Evolutionary conservation across 495 filamentous ascomycete species (phyloP).

Genomic region (Aspergillus panamensis): DNA sequence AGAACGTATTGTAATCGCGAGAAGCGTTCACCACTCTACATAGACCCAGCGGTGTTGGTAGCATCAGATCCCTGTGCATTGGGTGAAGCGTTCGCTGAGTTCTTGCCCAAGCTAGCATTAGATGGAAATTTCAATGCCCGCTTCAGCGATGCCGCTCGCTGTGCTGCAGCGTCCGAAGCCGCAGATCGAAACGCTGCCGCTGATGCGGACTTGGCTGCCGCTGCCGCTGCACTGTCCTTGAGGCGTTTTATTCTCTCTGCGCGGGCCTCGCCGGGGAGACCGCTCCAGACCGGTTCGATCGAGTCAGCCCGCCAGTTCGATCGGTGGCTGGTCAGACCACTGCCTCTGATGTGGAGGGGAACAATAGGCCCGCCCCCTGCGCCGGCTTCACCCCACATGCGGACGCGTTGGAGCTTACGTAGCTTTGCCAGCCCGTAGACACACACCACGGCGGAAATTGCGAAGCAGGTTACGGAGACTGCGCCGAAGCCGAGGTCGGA

Average conservation of each 20-base stretch:
- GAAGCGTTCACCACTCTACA: not conserved
- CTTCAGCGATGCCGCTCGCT: slow-evolving; percentile 2
- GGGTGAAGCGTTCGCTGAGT: not conserved
- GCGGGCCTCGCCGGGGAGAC: slow-evolving; percentile 45
- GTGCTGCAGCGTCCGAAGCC: not conserved
- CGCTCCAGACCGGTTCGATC: slow-evolving; percentile 44
- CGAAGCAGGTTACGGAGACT: slow-evolving; percentile 65
- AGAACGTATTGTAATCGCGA: not conserved
- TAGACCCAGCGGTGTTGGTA: not conserved
- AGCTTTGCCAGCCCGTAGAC: slow-evolving; percentile 77
- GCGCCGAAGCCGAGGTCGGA: slow-evolving; percentile 81
- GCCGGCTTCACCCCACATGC: slow-evolving; percentile 67
- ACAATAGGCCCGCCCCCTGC: slow-evolving; percentile 34
- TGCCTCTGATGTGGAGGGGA: slow-evolving; percentile 27
- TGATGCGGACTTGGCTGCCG: slow-evolving; percentile 18
- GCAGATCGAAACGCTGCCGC: slow-evolving; percentile 10
- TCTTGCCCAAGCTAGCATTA: not conserved
- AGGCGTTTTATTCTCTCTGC: slow-evolving; percentile 42
- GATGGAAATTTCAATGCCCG: slow-evolving; percentile 9
- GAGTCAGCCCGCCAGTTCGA: slow-evolving; percentile 48
- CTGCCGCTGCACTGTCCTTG: slow-evolving; percentile 33
- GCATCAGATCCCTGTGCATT: not conserved
- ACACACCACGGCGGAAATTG: slow-evolving; percentile 72
- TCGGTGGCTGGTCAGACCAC: slow-evolving; percentile 24
- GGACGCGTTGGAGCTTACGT: slow-evolving; percentile 81